Evolutionary conservation across 2,329 filamentous ascomycete genomes (phyloP).

Genomic region (Pestalotiopsis sp.): DNA sequence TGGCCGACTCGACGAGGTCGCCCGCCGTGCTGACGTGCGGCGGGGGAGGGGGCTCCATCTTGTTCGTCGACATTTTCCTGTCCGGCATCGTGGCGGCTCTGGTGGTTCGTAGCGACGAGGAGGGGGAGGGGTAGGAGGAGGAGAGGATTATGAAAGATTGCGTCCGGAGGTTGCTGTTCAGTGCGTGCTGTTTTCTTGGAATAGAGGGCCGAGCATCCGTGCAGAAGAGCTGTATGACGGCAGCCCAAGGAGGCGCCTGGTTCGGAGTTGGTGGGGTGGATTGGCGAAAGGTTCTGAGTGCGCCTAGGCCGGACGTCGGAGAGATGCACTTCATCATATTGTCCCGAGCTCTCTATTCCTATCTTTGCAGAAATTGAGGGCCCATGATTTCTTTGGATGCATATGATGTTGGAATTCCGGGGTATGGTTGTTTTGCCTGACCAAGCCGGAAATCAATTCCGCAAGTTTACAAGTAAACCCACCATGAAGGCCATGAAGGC

Average conservation of each 20-base stretch:
- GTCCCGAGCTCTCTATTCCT: background rate
- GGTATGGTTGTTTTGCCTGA: background rate
- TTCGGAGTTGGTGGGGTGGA: background rate
- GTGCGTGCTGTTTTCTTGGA: background rate
- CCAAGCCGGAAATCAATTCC: background rate
- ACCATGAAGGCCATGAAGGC: background rate
- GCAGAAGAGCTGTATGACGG: background rate
- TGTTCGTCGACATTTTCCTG: constrained; percentile 6
- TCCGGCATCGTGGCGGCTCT: background rate
- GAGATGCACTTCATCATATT: background rate
- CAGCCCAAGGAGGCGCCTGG: background rate
- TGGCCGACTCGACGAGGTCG: constrained; percentile 51
- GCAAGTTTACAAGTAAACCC: background rate
- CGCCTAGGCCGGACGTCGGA: background rate
- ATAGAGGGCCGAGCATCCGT: background rate
- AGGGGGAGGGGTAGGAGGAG: background rate
- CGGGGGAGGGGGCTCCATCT: constrained; percentile 17
- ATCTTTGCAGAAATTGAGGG: background rate
- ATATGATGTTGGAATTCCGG: background rate
- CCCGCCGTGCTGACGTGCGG: constrained; percentile 16
- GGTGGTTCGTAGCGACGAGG: background rate
- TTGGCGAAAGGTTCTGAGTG: background rate
- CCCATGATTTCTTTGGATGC: background rate
- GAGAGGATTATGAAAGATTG: background rate
- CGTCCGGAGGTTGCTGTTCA: background rate